Evolutionary conservation across 495 filamentous ascomycete genomes (phyloP), one percentile per base, ranked within the genome.

Genomic region (Penicillium malachiteum): DNA sequence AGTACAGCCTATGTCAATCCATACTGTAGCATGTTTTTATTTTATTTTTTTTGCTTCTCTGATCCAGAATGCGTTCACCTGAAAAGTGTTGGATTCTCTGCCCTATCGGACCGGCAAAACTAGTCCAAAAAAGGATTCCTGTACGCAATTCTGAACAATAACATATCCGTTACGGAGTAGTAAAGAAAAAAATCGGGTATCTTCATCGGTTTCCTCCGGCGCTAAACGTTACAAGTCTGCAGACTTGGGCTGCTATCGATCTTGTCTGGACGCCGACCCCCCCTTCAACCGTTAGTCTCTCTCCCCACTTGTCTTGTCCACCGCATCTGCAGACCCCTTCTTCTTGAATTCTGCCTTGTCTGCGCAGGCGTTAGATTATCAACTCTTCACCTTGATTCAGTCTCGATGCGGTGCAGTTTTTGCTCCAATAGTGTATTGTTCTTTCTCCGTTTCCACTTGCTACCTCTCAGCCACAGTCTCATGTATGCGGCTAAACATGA

Each of bases 281-380:
- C 63, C 56, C 58, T 57, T 63, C 61, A 50, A 37, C 52, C 52
- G 58, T 66, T 66, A 59, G 51, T 57, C 50, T 60, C 52, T 55
- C 61, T 59, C 58, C 60, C 64, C 55, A 48, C 39, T 57, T 54
- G 47, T 56, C 52, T 55, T 56, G 33, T 34, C 66, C 63, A 65
- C 62, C 55, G 57, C 67, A 59, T 63, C 62, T 56, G 62, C 67
- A 65, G 58, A 21, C 32, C 52, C 41, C 57, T 56, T 54, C 52
- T 48, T 18, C 48, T 55, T 16, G 42, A 63, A 74, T 57, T 74
- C 73, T 73, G 73, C 73, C 73, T 76, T 68, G 70, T 52, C 68
- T 56, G 48, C 54, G 46, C 52, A 62, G 70, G 71, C 62, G 63
- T 71, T 57, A 67, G 62, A 54, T 45, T 41, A 45, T 58, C 41